A percentile compares a stretch with the other conserved stretches of the same genome.
These are phyloP conservation scores for Candida golubevii DNA, from an alignment of 805 yeast species.

Conservation along the genomic window DNA sequence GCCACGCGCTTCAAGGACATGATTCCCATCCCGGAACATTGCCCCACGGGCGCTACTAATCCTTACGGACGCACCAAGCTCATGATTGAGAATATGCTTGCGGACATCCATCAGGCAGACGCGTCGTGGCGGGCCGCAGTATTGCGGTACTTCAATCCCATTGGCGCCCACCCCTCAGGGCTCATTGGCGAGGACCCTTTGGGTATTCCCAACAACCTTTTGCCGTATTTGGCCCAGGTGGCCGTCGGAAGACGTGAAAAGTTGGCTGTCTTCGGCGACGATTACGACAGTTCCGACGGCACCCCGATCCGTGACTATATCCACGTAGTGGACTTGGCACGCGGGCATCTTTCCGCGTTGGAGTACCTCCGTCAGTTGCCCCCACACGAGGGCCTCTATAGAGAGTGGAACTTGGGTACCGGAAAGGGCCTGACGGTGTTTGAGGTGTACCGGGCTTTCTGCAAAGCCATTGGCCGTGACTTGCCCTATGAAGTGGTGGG, in stretches of 20 bases:
- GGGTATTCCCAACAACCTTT: slow-evolving; percentile 70
- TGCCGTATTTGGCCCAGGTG: slow-evolving; percentile 75
- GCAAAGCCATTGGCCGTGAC: slow-evolving; percentile 57
- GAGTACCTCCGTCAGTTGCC: slow-evolving; percentile 42
- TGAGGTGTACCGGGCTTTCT: slow-evolving; percentile 63
- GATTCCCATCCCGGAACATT: slow-evolving; percentile 76
- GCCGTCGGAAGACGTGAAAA: slow-evolving; percentile 68
- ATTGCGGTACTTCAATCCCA: slow-evolving; percentile 76
- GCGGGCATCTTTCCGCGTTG: slow-evolving; percentile 72
- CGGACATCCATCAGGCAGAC: slow-evolving; percentile 49
- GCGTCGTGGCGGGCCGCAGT: slow-evolving; percentile 51
- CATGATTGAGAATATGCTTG: slow-evolving; percentile 57
- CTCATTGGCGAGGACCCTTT: slow-evolving; percentile 76
- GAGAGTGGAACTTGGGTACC: slow-evolving; percentile 83
- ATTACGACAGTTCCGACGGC: slow-evolving; percentile 69
- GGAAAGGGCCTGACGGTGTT: slow-evolving; percentile 78
- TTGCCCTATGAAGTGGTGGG: slow-evolving; percentile 63
- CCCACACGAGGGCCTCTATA: slow-evolving; percentile 44
- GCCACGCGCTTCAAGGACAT: slow-evolving; percentile 66
- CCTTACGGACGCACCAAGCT: slow-evolving; percentile 76
- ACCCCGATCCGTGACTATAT: slow-evolving; percentile 80
- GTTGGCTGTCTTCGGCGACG: slow-evolving; percentile 66
- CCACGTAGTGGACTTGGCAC: slow-evolving; percentile 75
- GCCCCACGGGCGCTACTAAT: slow-evolving; percentile 70
- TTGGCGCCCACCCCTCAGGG: slow-evolving; percentile 84